Evolutionary conservation across 495 filamentous ascomycete genomes (phyloP), one percentile per base, ranked within the genome.

Genomic region (Aspergillus baeticus): DNA sequence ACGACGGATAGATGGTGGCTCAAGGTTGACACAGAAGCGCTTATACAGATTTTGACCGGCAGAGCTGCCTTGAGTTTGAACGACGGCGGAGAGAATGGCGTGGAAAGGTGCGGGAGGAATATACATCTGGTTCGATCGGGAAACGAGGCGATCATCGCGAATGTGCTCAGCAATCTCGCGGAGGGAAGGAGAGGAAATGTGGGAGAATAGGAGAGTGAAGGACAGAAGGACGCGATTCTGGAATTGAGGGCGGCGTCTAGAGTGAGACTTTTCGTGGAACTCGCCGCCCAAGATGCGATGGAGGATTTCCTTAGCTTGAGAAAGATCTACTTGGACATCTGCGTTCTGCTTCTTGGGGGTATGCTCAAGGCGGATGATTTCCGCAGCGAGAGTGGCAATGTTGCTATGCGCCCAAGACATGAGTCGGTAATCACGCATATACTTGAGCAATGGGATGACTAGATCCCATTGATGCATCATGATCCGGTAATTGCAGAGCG

Each of bases 341-440:
- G n/a, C 15, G 14, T 3, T 37, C 17, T 22, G 10, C 48, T 21
- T 29, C 18, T 18, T 53, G 17, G 39, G 33, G 10, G 51, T 34
- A 18, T 66, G 63, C 18, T 79, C 68, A 10, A 74, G 58, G 29
- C 64, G 64, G 56, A 81, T 57, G 23, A 83, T 70, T 35, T 73
- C 69, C 26, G 66, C 69, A 38, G 73, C 75, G 5, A 82, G 61
- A 1, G 70, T 48, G 10, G 68, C 67, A 22, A 79, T 65, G 53
- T 79, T 80, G 55, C 66, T 71, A 44, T 77, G 72, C n/a, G 70
- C 69, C 78, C 78, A 82, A n/a, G 72, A 68, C 37, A 74, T 77
- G 15, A 59, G 37, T 20, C 69, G 63, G 42, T 67, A 59, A 34
- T 77, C 68, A 15, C 71, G 65, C 11, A 81, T 50, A 55, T 77